A percentile compares a stretch with the other conserved stretches of the same genome.
phyloP scores from a whole-genome alignment of 306 rosid genomes.

The Biancaea sappan region DNA sequence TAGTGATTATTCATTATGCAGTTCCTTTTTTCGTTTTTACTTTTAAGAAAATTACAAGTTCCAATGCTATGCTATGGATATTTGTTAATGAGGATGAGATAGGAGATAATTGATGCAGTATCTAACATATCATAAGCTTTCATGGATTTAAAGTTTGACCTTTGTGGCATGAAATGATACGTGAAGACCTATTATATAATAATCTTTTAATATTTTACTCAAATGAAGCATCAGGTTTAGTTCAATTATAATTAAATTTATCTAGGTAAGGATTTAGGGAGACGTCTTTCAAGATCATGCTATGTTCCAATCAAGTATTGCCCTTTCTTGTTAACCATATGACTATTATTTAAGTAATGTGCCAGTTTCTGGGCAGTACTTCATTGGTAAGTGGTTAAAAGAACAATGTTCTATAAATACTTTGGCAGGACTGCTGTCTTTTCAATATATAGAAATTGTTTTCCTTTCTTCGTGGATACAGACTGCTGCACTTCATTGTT shows the following conservation, averaged over 20 bases:
- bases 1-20: background rate
- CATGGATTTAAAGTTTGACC: no score
- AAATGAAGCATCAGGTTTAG: background rate
- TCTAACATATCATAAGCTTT: no score
- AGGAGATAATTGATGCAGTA: background rate
- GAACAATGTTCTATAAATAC: no score
- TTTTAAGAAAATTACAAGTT: background rate
- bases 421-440: no score
- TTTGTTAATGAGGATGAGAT: background rate
- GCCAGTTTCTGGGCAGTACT: background rate
- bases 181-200: background rate
- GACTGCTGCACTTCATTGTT: no score
- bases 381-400: background rate
- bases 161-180: background rate
- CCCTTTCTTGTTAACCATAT: background rate
- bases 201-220: background rate
- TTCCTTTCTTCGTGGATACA: background rate
- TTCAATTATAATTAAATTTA: no score
- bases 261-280: no score
- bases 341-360: background rate
- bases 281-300: no score
- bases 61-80: background rate
- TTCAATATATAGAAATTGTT: background rate
- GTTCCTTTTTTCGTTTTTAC: background rate
- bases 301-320: no score